A percentile compares a stretch with the other conserved stretches of the same genome.
Evolutionary conservation across 2,329 filamentous ascomycete species (phyloP).

Genomic region (Exophiala aquamarina): DNA sequence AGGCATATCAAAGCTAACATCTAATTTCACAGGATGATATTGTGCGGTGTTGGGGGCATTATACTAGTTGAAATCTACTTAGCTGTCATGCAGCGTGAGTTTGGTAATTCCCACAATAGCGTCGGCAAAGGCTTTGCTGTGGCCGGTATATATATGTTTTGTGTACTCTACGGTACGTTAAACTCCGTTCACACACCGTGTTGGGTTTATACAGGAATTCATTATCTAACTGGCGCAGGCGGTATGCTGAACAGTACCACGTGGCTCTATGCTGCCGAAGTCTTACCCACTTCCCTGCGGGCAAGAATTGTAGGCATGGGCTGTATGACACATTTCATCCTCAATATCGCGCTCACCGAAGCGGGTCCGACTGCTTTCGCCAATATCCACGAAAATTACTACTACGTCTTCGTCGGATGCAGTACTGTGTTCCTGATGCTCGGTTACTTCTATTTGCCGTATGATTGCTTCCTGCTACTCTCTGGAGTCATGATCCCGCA

Average conservation of each 20-base stretch:
- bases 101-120: constrained; percentile 55
- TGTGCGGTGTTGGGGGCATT: constrained; percentile 53
- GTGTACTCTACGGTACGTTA: constrained; percentile 52
- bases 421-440: constrained; percentile 52
- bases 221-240: not conserved
- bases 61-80: constrained; percentile 60
- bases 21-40: constrained; percentile 49
- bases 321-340: constrained; percentile 76
- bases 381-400: constrained; percentile 60
- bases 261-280: constrained; percentile 79
- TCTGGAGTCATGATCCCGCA: not conserved
- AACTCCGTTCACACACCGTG: not conserved
- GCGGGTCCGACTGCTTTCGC: constrained; percentile 58
- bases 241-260: constrained; percentile 59
- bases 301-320: constrained; percentile 83
- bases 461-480: constrained; percentile 27
- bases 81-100: constrained; percentile 58
- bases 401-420: constrained; percentile 60
- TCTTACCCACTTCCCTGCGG: constrained; percentile 84
- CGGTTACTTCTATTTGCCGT: constrained; percentile 58
- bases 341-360: constrained; percentile 51
- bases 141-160: constrained; percentile 60
- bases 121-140: constrained; percentile 61
- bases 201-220: too few species aligned
- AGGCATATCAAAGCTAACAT: constrained; percentile 23